A percentile compares a stretch with the other conserved stretches of the same genome.
Evolutionary conservation across 768 basidiomycete genomes (phyloP).

Genomic region (Leccinum arenicola): DNA sequence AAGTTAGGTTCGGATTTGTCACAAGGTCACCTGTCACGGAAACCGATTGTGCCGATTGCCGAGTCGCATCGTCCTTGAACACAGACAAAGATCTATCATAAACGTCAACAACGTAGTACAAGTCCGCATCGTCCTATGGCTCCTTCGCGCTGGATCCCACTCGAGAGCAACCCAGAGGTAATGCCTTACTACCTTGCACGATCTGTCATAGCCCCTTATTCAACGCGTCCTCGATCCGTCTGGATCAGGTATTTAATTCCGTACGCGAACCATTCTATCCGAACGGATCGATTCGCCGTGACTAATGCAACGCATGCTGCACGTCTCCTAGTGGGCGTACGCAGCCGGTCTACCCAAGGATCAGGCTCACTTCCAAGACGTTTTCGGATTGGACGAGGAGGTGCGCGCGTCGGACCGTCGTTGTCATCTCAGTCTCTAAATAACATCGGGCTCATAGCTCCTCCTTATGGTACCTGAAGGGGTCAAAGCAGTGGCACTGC

Average conservation of each 20-base stretch:
- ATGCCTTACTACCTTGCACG: background rate
- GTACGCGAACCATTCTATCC: constrained; percentile 14
- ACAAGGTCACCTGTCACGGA: background rate
- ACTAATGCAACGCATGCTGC: background rate
- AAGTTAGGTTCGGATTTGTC: background rate
- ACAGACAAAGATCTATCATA: background rate
- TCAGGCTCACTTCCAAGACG: constrained; percentile 57
- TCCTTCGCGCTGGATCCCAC: constrained; percentile 63
- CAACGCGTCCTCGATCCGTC: background rate
- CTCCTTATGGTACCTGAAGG: constrained; percentile 68
- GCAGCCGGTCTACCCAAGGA: constrained; percentile 58
- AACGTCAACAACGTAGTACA: background rate
- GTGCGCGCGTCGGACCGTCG: constrained; percentile 31
- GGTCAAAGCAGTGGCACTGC: constrained; percentile 78
- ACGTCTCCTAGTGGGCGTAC: constrained; percentile 57
- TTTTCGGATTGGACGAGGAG: constrained; percentile 71
- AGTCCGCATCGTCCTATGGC: constrained; percentile 15
- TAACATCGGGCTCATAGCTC: constrained; percentile 42
- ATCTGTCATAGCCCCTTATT: constrained; percentile 3
- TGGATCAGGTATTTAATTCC: constrained; percentile 30
- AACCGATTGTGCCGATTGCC: background rate
- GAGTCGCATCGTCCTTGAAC: background rate
- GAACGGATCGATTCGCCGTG: background rate
- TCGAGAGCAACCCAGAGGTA: constrained; percentile 73
- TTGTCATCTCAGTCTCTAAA: background rate